Evolutionary conservation across 495 filamentous ascomycete genomes (phyloP).

Genomic region (Bacidia gigantensis): DNA sequence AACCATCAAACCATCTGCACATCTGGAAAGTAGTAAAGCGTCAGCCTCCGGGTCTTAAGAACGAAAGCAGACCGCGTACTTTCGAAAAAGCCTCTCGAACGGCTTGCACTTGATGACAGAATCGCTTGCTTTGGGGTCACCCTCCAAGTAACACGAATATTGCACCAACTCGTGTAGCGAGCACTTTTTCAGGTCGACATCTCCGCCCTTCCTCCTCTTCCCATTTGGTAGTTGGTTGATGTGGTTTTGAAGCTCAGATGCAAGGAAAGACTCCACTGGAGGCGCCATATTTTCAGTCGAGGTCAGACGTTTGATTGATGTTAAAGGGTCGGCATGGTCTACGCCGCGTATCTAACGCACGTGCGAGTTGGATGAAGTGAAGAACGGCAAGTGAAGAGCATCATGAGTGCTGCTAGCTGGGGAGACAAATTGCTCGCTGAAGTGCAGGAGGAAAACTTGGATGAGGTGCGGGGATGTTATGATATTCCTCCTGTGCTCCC

Average conservation of each 20-base stretch:
- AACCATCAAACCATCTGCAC: slow-evolving; percentile 58
- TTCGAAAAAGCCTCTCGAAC: slow-evolving; percentile 63
- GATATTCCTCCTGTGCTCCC: neutral
- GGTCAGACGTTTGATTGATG: neutral
- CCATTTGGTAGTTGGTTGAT: slow-evolving; percentile 35
- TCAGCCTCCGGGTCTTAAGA: neutral
- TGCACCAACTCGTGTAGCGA: slow-evolving; percentile 66
- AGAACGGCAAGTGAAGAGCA: neutral
- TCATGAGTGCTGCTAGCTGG: slow-evolving; percentile 31
- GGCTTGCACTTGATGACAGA: slow-evolving; percentile 57
- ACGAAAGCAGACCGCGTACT: slow-evolving; percentile 36
- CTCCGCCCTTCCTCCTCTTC: slow-evolving; percentile 35
- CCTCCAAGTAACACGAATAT: slow-evolving; percentile 59
- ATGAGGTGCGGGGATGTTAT: slow-evolving; percentile 39
- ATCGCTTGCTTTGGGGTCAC: slow-evolving; percentile 31
- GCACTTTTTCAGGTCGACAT: slow-evolving; percentile 51
- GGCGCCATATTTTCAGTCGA: slow-evolving; percentile 44
- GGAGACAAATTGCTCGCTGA: slow-evolving; percentile 53
- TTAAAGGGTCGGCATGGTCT: no score
- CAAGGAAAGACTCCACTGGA: slow-evolving; percentile 40
- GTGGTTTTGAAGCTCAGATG: slow-evolving; percentile 33
- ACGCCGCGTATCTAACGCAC: no score
- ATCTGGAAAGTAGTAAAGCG: slow-evolving; percentile 34
- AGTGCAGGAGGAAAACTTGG: slow-evolving; percentile 47
- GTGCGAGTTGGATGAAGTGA: neutral